Conservation (phyloP, 2,329 filamentous ascomycete species). For the Leptographium wingfieldii region DNA sequence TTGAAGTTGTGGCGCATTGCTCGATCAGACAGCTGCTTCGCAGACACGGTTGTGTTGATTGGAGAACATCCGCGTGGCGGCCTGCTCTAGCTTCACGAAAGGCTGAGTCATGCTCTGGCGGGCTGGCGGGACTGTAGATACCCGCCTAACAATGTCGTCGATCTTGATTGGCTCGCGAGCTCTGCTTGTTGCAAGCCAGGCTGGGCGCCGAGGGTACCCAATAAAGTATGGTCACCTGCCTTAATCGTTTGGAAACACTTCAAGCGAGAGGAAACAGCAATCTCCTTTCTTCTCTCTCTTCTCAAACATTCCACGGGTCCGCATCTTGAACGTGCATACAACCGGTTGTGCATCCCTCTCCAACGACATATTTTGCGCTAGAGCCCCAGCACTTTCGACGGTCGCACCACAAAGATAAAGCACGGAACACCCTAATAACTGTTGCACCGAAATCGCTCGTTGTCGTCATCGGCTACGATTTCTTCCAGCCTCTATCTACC, state of each 20-base stretch:
- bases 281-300: neutral
- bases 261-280: neutral
- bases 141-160: neutral
- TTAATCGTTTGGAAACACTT: neutral
- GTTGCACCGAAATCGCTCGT: conserved; percentile 2
- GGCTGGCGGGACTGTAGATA: neutral
- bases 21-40: neutral
- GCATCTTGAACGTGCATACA: neutral
- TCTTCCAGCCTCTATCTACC: neutral
- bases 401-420: neutral
- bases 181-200: neutral
- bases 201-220: neutral
- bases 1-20: neutral
- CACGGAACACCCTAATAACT: neutral
- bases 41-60: neutral
- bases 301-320: neutral
- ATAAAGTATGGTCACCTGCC: neutral
- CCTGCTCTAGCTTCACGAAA: neutral
- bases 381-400: neutral
- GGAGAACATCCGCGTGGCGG: neutral
- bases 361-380: neutral
- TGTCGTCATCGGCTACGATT: neutral
- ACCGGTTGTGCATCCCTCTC: neutral
- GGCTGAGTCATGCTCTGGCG: neutral
- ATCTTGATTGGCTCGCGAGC: neutral